Base-by-base conservation (phyloP, 805 yeast species). In the Ogataea trehalophila region DNA sequence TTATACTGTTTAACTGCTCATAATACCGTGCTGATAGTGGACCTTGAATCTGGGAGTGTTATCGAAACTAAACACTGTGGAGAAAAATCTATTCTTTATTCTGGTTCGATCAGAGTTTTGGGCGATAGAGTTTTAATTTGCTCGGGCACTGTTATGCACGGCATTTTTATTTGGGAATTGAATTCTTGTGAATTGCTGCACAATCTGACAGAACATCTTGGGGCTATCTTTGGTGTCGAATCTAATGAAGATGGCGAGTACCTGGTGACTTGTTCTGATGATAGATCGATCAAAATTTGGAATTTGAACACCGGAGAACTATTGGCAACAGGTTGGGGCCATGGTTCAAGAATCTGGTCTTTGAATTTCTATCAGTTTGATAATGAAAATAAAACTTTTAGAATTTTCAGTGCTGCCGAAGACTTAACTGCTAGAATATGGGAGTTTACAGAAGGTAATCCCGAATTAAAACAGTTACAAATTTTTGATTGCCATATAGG, bases 61-160 rank as follows among this genome's bases (percentile, higher is more conserved):
- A 33, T 56, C 1, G 65, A 62, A 2, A 68, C 68, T 13, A 58
- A 64, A 16, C 66, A 78, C 22, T 79, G 83, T 57, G 75, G 76
- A 17, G 95, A 88, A 65, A 83, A 85, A 54, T 86, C 96, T 1
- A 85, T 92, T 41, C 71, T 94, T 34, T 94, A 94, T 62, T 87
- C 96, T 6, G 99, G 98, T 0, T 74, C 87, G 2, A 77, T 92
- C 36, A 73, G 73, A 45, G 75, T 75, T 0, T 54, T 77, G 16
- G 71, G 68, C 6, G 52, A 56, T 23, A 63, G 66, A 35, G 76
- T 83, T 0, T 61, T 76, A 5, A 73, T 89, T 14, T 89, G 89
- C 26, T 91, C 97, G 0, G 99, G 99, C 22, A 92, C 99, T 0
- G 97, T 92, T 2, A 82, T 91, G 83, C 83, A 84, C 42, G 96